Percentiles rank a stretch among this genome's conserved stretches.
These are phyloP conservation scores for Hypomontagnella monticulosa DNA, from an alignment of 495 filamentous ascomycete species.

Conservation along the genomic window DNA sequence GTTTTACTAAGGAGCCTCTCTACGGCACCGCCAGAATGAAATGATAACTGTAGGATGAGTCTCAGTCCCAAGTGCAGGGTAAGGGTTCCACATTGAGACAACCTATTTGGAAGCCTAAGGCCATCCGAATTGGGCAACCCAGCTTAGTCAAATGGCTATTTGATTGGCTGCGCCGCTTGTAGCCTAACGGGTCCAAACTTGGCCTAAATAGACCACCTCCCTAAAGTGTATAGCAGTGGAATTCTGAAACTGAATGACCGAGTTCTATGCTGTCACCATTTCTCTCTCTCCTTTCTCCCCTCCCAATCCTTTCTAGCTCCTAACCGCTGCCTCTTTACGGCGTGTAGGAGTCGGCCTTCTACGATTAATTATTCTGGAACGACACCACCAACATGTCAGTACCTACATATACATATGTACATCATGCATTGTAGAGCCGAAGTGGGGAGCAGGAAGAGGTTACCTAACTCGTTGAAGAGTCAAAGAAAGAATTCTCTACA, in stretches of 20 bases:
- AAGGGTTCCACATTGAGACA: slow-evolving; percentile 3
- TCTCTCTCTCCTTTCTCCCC: background rate
- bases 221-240: background rate
- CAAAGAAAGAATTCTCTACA: background rate
- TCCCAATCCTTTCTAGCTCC: slow-evolving; percentile 9
- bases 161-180: slow-evolving; percentile 20
- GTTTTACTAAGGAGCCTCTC: background rate
- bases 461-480: slow-evolving; percentile 11
- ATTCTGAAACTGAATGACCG: slow-evolving; percentile 34
- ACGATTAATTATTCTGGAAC: slow-evolving; percentile 26
- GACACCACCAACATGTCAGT: slow-evolving; percentile 11
- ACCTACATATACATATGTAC: background rate
- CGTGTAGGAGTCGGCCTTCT: slow-evolving; percentile 19
- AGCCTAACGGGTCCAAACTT: slow-evolving; percentile 6
- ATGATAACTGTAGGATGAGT: slow-evolving; percentile 1
- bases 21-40: too few species aligned
- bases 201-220: slow-evolving; percentile 7
- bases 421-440: slow-evolving; percentile 1
- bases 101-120: slow-evolving; percentile 25
- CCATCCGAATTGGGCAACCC: slow-evolving; percentile 32
- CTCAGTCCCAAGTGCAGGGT: slow-evolving; percentile 13
- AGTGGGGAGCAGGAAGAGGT: slow-evolving; percentile 1
- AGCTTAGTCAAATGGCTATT: background rate
- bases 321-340: slow-evolving; percentile 12
- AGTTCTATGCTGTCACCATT: slow-evolving; percentile 16